A percentile compares a stretch with the other conserved stretches of the same genome.
Evolutionary conservation across 1,139 yeast species (phyloP).

Genomic region (Sugiyamaella novakii): DNA sequence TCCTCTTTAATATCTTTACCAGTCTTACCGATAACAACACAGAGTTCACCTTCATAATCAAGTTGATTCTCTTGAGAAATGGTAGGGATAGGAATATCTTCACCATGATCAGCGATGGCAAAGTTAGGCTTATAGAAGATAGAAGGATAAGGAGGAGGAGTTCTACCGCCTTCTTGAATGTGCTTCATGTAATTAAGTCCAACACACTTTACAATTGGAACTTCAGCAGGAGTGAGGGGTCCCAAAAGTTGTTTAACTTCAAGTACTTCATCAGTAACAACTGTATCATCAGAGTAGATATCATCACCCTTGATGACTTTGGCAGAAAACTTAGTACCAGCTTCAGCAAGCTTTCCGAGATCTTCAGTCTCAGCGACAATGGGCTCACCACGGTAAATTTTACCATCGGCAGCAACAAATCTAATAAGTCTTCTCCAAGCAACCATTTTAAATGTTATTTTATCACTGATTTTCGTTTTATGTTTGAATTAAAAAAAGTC

Average conservation of each 20-base stretch:
- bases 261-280: slow-evolving; percentile 11
- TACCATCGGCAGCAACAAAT: slow-evolving; percentile 18
- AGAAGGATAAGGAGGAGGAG: slow-evolving; percentile 11
- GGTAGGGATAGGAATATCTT: slow-evolving; percentile 17
- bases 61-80: slow-evolving; percentile 17
- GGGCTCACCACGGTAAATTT: slow-evolving; percentile 19
- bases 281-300: slow-evolving; percentile 14
- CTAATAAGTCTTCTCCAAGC: slow-evolving; percentile 20
- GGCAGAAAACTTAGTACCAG: slow-evolving; percentile 33
- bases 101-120: slow-evolving; percentile 8
- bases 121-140: slow-evolving; percentile 8
- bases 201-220: slow-evolving; percentile 19
- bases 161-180: slow-evolving; percentile 17
- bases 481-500: no score
- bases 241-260: slow-evolving; percentile 10
- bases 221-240: slow-evolving; percentile 10
- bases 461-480: no score
- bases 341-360: slow-evolving; percentile 9
- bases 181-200: slow-evolving; percentile 26
- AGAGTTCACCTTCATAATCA: slow-evolving; percentile 20
- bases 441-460: slow-evolving; percentile 18
- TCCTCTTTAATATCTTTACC: slow-evolving; percentile 44
- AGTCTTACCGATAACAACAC: slow-evolving; percentile 46
- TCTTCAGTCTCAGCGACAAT: slow-evolving; percentile 16
- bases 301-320: slow-evolving; percentile 13